These are phyloP conservation scores for Leccinum fallax DNA, from an alignment of 1,284 basidiomycete genomes.

Conservation along the genomic window DNA sequence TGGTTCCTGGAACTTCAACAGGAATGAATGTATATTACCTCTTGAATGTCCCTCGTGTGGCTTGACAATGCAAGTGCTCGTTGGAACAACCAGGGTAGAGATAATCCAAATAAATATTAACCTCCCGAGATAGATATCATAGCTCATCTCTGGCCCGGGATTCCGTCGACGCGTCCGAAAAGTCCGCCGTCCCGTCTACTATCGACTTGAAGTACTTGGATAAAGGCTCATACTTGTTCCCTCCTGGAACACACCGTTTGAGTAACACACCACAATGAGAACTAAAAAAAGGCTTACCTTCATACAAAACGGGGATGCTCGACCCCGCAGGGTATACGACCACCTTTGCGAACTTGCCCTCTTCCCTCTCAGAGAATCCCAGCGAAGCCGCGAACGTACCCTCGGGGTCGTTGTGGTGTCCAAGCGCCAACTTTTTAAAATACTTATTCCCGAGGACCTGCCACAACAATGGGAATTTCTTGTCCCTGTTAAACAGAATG, in stretches of 20 bases:
- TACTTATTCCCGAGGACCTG: constrained; percentile 81
- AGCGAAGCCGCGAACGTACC: constrained; percentile 58
- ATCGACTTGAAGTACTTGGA: constrained; percentile 70
- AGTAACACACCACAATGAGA: constrained; percentile 1
- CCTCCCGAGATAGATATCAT: constrained; percentile 15
- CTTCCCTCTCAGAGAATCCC: constrained; percentile 53
- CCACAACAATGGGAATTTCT: constrained; percentile 84
- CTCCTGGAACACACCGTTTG: constrained; percentile 42
- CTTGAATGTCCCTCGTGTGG: neutral
- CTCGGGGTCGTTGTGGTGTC: constrained; percentile 67
- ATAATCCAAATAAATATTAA: constrained; percentile 11
- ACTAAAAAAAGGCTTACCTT: constrained; percentile 46
- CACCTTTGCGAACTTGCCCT: constrained; percentile 62
- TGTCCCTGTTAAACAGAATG: constrained; percentile 75
- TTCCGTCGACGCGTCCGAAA: constrained; percentile 34
- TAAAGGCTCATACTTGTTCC: constrained; percentile 64
- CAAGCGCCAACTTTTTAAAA: constrained; percentile 65
- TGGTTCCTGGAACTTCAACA: neutral
- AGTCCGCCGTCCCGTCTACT: constrained; percentile 62
- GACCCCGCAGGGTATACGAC: constrained; percentile 65
- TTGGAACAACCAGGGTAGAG: neutral
- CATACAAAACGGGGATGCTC: constrained; percentile 54
- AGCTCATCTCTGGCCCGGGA: constrained; percentile 29
- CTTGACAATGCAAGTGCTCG: neutral
- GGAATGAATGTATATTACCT: neutral